Conservation (phyloP, 164 flowering plant species). For the Malania oleifera region DNA sequence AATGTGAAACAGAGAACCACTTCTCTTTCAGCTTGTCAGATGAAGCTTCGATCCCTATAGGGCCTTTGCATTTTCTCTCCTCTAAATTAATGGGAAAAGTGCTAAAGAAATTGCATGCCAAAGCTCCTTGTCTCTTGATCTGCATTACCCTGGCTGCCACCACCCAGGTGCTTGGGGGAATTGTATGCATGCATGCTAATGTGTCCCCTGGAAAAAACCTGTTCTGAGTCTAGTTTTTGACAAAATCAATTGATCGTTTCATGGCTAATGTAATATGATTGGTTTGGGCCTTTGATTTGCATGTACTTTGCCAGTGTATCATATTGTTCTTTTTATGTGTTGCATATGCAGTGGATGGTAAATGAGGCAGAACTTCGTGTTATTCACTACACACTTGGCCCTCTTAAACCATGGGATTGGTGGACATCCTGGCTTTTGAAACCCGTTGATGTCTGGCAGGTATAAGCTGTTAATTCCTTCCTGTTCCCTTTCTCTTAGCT, state of each 20-base stretch:
- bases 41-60: too few species aligned
- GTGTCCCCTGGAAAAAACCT: too few species aligned
- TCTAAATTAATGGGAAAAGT: too few species aligned
- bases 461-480: slow-evolving; percentile 11
- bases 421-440: slow-evolving; percentile 98
- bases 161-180: too few species aligned
- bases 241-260: background rate
- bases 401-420: slow-evolving; percentile 99
- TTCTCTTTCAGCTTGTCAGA: too few species aligned
- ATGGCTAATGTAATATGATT: background rate
- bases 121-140: too few species aligned
- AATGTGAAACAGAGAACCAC: too few species aligned
- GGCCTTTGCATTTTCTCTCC: too few species aligned
- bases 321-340: slow-evolving; percentile 2
- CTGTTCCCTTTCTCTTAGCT: background rate
- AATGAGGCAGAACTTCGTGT: slow-evolving; percentile 85
- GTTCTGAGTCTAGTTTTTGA: too few species aligned
- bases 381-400: slow-evolving; percentile 98
- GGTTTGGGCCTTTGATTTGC: background rate
- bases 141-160: too few species aligned
- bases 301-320: slow-evolving; percentile 2
- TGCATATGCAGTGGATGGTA: slow-evolving; percentile 91
- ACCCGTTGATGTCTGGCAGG: slow-evolving; percentile 99
- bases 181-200: too few species aligned
- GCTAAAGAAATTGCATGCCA: too few species aligned